Evolutionary conservation across 352 stramenopile species (phyloP).

Genomic region (Thraustotheca clavata): DNA sequence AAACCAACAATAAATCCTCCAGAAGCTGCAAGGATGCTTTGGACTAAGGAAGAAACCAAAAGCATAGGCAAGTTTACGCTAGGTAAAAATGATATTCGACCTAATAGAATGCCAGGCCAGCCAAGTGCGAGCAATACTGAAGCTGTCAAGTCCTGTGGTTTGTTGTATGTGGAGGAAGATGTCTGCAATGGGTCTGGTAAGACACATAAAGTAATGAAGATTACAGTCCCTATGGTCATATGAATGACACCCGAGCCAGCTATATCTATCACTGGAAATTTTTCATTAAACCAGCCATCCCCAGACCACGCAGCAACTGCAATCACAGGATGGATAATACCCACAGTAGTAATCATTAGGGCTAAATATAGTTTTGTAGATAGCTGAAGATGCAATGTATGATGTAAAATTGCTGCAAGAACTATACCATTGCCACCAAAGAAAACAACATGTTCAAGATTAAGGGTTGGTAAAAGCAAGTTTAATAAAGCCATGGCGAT

Average conservation of each 20-base stretch:
- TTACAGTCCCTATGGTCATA: not conserved
- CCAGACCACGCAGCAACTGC: not conserved
- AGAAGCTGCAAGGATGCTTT: not conserved
- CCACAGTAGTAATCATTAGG: not conserved
- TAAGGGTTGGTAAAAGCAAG: not conserved
- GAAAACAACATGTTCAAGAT: not conserved
- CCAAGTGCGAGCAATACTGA: not conserved
- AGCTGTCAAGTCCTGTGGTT: not conserved
- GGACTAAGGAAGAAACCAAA: not conserved
- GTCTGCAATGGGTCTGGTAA: not conserved
- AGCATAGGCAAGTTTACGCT: not conserved
- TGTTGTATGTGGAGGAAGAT: too few species aligned
- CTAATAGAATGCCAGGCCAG: not conserved
- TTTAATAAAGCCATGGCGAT: not conserved
- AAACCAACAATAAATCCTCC: slow-evolving; percentile 1
- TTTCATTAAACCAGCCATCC: slow-evolving; percentile 4
- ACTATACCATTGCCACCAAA: not conserved
- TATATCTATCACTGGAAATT: not conserved
- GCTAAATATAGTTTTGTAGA: not conserved
- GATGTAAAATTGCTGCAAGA: not conserved
- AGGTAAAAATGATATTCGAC: not conserved
- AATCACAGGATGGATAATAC: not conserved
- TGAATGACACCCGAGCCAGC: slow-evolving; percentile 1
- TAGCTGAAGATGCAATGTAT: not conserved
- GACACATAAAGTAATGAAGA: not conserved